These are phyloP conservation scores for Excoecaria agallocha DNA, from an alignment of 345 rosid species.

Conservation along the genomic window DNA sequence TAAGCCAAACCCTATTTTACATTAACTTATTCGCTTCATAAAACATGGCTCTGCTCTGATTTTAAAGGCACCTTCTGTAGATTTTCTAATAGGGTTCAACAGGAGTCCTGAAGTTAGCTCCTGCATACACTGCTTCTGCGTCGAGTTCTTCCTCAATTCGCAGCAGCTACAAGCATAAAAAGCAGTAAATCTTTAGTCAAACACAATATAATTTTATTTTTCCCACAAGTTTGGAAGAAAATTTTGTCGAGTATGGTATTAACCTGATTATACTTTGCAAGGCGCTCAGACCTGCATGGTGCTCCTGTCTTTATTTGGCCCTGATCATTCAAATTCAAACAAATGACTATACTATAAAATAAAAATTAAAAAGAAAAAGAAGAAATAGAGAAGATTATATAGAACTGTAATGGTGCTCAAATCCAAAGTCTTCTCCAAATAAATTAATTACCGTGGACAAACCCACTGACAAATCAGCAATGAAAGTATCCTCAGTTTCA, in stretches of 20 bases:
- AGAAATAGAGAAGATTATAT: background rate
- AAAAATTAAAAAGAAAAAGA: background rate
- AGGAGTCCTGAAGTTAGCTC: slow-evolving; percentile 75
- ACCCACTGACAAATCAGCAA: slow-evolving; percentile 56
- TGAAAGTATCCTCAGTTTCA: slow-evolving; percentile 61
- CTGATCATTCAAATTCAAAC: slow-evolving; percentile 29
- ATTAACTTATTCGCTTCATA: slow-evolving; percentile 21
- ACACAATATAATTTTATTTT: background rate
- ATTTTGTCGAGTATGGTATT: background rate
- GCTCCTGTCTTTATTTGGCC: slow-evolving; percentile 71
- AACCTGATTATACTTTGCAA: slow-evolving; percentile 75
- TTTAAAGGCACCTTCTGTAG: background rate
- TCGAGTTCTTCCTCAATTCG: slow-evolving; percentile 96
- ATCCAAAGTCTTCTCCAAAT: background rate
- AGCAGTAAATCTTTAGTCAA: background rate
- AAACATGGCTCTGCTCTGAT: background rate
- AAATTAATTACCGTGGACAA: slow-evolving; percentile 44
- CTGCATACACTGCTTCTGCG: slow-evolving; percentile 76
- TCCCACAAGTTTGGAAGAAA: background rate
- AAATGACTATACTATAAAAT: background rate
- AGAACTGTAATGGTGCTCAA: background rate
- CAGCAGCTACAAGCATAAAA: slow-evolving; percentile 47
- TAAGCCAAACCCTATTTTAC: slow-evolving; percentile 3
- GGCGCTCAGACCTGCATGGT: slow-evolving; percentile 71
- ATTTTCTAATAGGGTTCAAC: slow-evolving; percentile 74